Evolutionary conservation across 2,329 filamentous ascomycete genomes (phyloP).

Genomic region (Tolypocladium cylindrosporum): DNA sequence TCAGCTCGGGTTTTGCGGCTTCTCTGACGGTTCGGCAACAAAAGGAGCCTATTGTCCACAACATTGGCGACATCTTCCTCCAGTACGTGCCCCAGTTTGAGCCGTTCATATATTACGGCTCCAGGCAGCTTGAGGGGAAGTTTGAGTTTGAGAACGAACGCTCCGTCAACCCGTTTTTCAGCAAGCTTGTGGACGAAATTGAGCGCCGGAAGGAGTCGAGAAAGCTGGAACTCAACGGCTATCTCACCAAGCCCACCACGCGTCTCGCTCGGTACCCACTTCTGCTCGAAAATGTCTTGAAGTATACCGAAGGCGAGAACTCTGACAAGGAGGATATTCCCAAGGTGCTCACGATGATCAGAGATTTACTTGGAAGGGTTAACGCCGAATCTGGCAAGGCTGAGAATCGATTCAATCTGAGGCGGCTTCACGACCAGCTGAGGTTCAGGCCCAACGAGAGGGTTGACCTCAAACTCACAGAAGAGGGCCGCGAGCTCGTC

Average conservation of each 20-base stretch:
- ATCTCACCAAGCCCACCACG: slow-evolving; percentile 94
- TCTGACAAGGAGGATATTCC: slow-evolving; percentile 89
- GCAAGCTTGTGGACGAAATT: slow-evolving; percentile 91
- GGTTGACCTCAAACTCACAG: slow-evolving; percentile 88
- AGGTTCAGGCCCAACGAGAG: slow-evolving; percentile 84
- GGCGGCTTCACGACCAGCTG: slow-evolving; percentile 82
- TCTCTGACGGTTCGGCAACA: slow-evolving; percentile 86
- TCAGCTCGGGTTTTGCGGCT: slow-evolving; percentile 82
- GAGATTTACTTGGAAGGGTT: slow-evolving; percentile 76
- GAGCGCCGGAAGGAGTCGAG: slow-evolving; percentile 92
- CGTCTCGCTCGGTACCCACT: slow-evolving; percentile 89
- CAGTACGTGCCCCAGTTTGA: slow-evolving; percentile 88
- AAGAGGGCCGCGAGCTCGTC: slow-evolving; percentile 84
- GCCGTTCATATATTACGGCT: slow-evolving; percentile 92
- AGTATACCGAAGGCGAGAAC: slow-evolving; percentile 82
- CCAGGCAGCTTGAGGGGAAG: slow-evolving; percentile 91
- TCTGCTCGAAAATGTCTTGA: slow-evolving; percentile 81
- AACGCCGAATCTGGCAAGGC: slow-evolving; percentile 95
- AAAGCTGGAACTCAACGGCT: slow-evolving; percentile 94
- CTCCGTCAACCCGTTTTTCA: slow-evolving; percentile 71
- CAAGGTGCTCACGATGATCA: slow-evolving; percentile 77
- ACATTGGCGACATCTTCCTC: slow-evolving; percentile 88
- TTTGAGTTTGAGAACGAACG: slow-evolving; percentile 98
- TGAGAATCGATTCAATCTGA: slow-evolving; percentile 93
- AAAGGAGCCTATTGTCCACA: slow-evolving; percentile 77